These are phyloP conservation scores for Acarospora socialis DNA, from an alignment of 2,329 filamentous ascomycete genomes.

Conservation along the genomic window DNA sequence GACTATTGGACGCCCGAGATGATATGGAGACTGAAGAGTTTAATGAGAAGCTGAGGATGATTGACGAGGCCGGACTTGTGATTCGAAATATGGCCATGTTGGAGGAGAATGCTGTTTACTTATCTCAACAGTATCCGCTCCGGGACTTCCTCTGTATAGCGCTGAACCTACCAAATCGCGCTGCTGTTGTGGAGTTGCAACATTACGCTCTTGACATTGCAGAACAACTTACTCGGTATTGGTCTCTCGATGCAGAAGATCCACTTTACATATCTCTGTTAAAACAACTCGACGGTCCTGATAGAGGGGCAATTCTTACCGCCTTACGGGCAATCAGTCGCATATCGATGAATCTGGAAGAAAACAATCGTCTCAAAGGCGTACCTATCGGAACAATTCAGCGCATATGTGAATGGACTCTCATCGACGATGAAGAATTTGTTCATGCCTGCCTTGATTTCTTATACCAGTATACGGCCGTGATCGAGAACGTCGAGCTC, in stretches of 20 bases:
- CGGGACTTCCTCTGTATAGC: constrained; percentile 74
- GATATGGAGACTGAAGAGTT: constrained; percentile 57
- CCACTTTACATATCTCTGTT: constrained; percentile 67
- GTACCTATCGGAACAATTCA: constrained; percentile 53
- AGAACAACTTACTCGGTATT: constrained; percentile 75
- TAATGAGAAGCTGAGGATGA: constrained; percentile 54
- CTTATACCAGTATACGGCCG: constrained; percentile 85
- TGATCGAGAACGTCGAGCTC: constrained; percentile 66
- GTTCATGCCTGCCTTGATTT: constrained; percentile 83
- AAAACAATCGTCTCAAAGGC: constrained; percentile 59
- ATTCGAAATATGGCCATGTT: constrained; percentile 94
- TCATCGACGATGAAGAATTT: constrained; percentile 81
- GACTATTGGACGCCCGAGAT: constrained; percentile 47
- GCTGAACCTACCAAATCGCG: constrained; percentile 58
- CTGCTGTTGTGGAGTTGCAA: constrained; percentile 67
- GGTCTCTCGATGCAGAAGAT: constrained; percentile 56
- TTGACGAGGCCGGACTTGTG: constrained; percentile 77
- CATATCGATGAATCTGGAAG: constrained; percentile 75
- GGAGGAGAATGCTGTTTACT: constrained; percentile 70
- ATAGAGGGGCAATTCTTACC: constrained; percentile 70
- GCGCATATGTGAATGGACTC: constrained; percentile 56
- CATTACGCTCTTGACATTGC: constrained; percentile 85
- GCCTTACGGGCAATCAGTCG: constrained; percentile 68
- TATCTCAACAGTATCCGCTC: constrained; percentile 59
- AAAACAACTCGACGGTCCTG: constrained; percentile 36